Conservation (phyloP, 2,329 filamentous ascomycete genomes). For the Apiospora hydei region DNA sequence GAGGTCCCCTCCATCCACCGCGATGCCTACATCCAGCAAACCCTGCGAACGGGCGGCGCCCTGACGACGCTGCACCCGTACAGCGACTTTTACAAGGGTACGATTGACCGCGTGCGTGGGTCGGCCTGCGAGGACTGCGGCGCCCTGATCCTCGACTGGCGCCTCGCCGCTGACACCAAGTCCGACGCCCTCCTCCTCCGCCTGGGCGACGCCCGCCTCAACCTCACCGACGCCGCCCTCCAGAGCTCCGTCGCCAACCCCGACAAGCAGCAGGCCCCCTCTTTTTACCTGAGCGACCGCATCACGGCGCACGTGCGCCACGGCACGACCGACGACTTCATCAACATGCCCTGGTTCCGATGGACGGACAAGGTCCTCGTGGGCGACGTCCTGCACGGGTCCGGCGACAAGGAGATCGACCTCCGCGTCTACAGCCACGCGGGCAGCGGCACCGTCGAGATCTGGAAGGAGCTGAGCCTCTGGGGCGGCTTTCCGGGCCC, state of each 20-base stretch:
- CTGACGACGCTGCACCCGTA: conserved; percentile 23
- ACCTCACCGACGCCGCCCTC: conserved; percentile 28
- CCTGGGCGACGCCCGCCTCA: conserved; percentile 23
- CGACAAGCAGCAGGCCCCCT: background rate
- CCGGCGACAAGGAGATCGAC: conserved; percentile 1
- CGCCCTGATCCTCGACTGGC: conserved; percentile 26
- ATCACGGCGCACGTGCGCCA: conserved; percentile 5
- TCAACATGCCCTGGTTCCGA: conserved; percentile 28
- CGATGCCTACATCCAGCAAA: conserved; percentile 22
- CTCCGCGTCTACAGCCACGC: conserved; percentile 25
- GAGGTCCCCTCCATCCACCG: conserved; percentile 13
- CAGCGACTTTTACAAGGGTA: conserved; percentile 22
- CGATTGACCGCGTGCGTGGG: background rate
- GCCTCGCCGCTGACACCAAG: conserved; percentile 20
- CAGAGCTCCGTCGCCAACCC: background rate
- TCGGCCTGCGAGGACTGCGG: background rate
- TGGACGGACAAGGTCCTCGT: conserved; percentile 29
- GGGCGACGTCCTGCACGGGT: conserved; percentile 13
- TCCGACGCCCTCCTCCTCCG: conserved; percentile 27
- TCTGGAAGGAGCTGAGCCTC: conserved; percentile 29
- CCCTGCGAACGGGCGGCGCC: conserved; percentile 23
- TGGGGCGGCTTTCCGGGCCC: conserved; percentile 17
- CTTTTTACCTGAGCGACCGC: conserved; percentile 21
- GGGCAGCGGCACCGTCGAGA: conserved; percentile 24
- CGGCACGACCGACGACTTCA: conserved; percentile 24